A percentile compares a stretch with the other conserved stretches of the same genome.
These are phyloP conservation scores for Salix caprea DNA, from an alignment of 345 rosid genomes.

Conservation along the genomic window DNA sequence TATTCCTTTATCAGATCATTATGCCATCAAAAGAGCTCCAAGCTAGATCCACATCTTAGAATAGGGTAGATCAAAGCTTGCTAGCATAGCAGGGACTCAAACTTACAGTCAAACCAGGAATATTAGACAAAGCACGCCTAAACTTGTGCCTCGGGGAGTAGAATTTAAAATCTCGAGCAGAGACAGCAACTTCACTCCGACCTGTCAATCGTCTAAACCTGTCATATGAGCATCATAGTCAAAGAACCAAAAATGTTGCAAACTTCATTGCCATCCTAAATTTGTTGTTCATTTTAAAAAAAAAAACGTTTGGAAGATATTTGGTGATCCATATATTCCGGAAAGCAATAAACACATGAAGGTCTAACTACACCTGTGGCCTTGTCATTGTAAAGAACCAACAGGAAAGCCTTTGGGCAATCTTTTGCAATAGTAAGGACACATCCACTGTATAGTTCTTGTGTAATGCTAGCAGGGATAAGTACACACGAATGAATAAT, in stretches of 20 bases:
- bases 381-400: not conserved
- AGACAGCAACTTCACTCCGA: conserved; percentile 69
- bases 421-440: not conserved
- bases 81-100: conserved; percentile 2
- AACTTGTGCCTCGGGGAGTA: conserved; percentile 90
- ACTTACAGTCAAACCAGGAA: conserved; percentile 66
- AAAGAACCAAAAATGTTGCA: not conserved
- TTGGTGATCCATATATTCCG: no score
- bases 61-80: conserved; percentile 1
- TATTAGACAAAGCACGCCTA: conserved; percentile 51
- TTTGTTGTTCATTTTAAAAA: no score
- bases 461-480: not conserved
- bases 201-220: conserved; percentile 90
- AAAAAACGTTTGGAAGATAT: no score
- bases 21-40: conserved; percentile 5
- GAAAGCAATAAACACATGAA: not conserved
- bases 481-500: not conserved
- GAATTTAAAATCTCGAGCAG: conserved; percentile 73
- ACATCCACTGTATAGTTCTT: not conserved
- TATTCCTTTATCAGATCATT: not conserved
- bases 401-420: not conserved
- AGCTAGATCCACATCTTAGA: not conserved
- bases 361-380: not conserved
- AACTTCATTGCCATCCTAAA: not conserved
- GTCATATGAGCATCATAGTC: conserved; percentile 21